These are phyloP conservation scores for Gentiana straminea DNA, from an alignment of 257 asterid species.

Conservation along the genomic window DNA sequence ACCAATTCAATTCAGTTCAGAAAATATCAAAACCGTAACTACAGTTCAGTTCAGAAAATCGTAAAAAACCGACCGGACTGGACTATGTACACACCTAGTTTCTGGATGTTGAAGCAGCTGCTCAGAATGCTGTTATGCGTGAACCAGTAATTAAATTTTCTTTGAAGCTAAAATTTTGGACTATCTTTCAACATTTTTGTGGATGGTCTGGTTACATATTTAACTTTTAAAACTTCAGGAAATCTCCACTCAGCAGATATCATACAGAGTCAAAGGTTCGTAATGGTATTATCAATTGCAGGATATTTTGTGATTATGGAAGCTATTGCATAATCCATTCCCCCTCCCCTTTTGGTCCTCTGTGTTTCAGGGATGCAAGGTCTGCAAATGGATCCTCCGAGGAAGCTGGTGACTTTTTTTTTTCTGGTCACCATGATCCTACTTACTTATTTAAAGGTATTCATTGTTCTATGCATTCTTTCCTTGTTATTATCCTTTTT, in stretches of 20 bases:
- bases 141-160: conserved; percentile 53
- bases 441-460: conserved; percentile 74
- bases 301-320: conserved; percentile 8
- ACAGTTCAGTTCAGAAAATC: no score
- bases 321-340: background rate
- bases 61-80: no score
- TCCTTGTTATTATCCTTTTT: background rate
- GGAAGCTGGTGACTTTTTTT: conserved; percentile 39
- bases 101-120: conserved; percentile 58
- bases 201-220: conserved; percentile 11
- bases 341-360: conserved; percentile 1
- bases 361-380: conserved; percentile 49
- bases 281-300: conserved; percentile 6
- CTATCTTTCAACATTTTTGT: background rate
- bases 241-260: conserved; percentile 62
- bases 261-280: conserved; percentile 78
- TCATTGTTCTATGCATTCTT: background rate
- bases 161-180: background rate
- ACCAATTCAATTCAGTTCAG: no score
- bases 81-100: no score
- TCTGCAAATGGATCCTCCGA: conserved; percentile 31
- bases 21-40: no score
- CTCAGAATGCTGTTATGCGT: conserved; percentile 69
- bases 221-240: conserved; percentile 46
- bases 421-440: conserved; percentile 71